phyloP scores from a whole-genome alignment of 805 yeast species.

The Candida maris region DNA sequence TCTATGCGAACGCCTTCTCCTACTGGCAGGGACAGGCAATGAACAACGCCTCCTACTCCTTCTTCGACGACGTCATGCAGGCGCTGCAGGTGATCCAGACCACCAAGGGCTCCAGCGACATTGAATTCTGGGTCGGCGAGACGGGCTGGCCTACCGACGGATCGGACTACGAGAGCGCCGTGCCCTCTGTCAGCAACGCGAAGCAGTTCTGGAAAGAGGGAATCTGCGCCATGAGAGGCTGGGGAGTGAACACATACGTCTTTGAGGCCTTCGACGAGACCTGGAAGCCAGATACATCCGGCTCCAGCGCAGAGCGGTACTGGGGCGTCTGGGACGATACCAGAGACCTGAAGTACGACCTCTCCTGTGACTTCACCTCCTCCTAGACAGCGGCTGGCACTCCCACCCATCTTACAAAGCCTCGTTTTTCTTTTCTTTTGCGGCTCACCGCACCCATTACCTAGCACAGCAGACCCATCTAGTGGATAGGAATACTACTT shows the following conservation, averaged over 20 bases:
- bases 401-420: no score
- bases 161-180: constrained; percentile 59
- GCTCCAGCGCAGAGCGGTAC: constrained; percentile 83
- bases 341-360: constrained; percentile 42
- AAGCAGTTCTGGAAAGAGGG: constrained; percentile 80
- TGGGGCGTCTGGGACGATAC: constrained; percentile 83
- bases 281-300: constrained; percentile 93
- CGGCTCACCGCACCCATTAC: no score
- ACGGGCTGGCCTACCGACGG: constrained; percentile 97
- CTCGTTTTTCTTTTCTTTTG: no score
- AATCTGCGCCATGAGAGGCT: constrained; percentile 88
- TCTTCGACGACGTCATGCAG: constrained; percentile 97
- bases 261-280: constrained; percentile 96
- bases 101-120: constrained; percentile 79
- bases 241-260: constrained; percentile 91
- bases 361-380: constrained; percentile 45
- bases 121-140: constrained; percentile 94
- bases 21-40: constrained; percentile 98
- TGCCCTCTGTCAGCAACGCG: constrained; percentile 74
- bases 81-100: constrained; percentile 87
- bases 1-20: constrained; percentile 93
- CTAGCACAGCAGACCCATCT: no score
- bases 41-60: constrained; percentile 81
- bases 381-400: no score
- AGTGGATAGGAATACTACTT: no score